Evolutionary conservation across 2,329 filamentous ascomycete species (phyloP), one percentile per base, ranked within the genome.

Genomic region (Thermothelomyces thermophilus): DNA sequence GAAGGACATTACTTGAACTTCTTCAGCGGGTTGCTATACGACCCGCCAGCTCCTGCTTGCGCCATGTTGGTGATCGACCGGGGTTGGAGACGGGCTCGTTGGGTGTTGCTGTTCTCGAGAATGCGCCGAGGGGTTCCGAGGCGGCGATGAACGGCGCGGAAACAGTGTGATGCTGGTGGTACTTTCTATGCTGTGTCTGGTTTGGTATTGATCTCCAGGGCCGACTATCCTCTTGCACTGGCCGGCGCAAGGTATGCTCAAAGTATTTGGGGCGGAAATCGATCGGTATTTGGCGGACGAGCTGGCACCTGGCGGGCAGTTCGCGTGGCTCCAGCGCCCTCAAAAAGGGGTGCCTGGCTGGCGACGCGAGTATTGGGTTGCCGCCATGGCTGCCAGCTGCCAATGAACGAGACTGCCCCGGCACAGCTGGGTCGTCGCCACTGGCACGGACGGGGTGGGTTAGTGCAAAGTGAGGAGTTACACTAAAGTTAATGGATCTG

Each of bases 21-120:
- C 87, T 98, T 98, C 74, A 98, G 77, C 64, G 93, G 93, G 77
- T 97, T 97, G 70, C 94, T 96, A 79, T 97, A 98, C 58, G 87
- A 88, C 70, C 86, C 87, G 65, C 83, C 84, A 56, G 75, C 70
- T 63, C 68, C 71, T 62, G 82, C 74, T 73, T 89, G 83, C 70
- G 90, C 87, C 90, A 95, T 95, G 70, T 95, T 95, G 70, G 66
- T 62, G 43, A 19, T 13, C 34, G 33, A 16, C 10, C 33, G 20
- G 19, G 20, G 37, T 3, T 16, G 24, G 17, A 2, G 24, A 10
- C 8, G 17, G 24, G 46, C 7, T 22, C 13, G 16, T 30, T 16
- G 3, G 46, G 52, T 35, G 33, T 31, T 50, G 41, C 26, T 17
- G 39, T 30, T 48, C 33, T 50, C 50, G 52, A 52, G 48, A 44